Percentiles rank a stretch among this genome's conserved stretches.
Conservation (phyloP, 108 stramenopile genomes). For the Fistulifera solaris region DNA sequence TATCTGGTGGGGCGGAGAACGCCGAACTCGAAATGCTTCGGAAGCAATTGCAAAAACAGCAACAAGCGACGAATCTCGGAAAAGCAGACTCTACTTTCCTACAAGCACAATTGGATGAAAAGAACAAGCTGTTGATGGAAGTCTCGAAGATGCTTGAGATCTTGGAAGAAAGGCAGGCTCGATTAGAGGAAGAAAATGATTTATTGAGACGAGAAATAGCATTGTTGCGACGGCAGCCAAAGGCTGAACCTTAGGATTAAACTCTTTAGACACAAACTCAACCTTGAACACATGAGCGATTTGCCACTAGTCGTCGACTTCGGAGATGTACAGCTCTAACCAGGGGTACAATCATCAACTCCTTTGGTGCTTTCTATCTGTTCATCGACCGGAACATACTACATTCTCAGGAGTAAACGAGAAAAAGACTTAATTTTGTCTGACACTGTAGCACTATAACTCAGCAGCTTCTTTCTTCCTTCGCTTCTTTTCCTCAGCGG, state of each 20-base stretch:
- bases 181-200: constrained; percentile 59
- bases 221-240: neutral
- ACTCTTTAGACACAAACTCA: too few relatives aligned
- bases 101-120: constrained; percentile 56
- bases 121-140: constrained; percentile 60
- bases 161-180: constrained; percentile 55
- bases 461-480: constrained; percentile 14
- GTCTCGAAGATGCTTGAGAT: constrained; percentile 61
- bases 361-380: too few relatives aligned
- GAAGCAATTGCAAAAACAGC: constrained; percentile 54
- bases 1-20: neutral
- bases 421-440: too few relatives aligned
- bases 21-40: constrained; percentile 52
- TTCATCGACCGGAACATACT: too few relatives aligned
- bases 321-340: neutral
- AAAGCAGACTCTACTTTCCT: constrained; percentile 71
- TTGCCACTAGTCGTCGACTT: neutral
- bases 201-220: constrained; percentile 13
- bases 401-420: too few relatives aligned
- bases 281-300: too few relatives aligned
- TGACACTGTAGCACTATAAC: neutral
- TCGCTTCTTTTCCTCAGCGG: constrained; percentile 39
- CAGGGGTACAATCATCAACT: too few relatives aligned
- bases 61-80: constrained; percentile 40
- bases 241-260: too few relatives aligned